phyloP scores from a whole-genome alignment of 805 yeast genomes.

The Saturnispora kantuleensis region DNA sequence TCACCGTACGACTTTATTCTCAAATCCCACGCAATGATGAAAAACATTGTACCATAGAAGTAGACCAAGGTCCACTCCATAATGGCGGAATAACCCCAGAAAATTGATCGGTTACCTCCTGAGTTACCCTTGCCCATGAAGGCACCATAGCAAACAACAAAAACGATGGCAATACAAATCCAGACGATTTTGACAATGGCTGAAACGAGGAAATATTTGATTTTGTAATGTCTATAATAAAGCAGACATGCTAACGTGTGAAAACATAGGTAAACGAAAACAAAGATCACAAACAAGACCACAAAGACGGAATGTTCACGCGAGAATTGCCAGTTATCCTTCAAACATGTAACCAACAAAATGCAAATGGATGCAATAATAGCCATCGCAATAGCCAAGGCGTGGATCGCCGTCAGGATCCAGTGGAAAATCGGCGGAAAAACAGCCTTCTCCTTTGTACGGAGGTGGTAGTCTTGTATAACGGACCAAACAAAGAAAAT shows the following conservation, averaged over 20 bases:
- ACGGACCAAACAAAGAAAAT: constrained; percentile 58
- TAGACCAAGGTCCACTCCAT: constrained; percentile 87
- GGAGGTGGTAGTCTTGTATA: constrained; percentile 49
- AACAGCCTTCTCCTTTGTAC: constrained; percentile 39
- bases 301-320: constrained; percentile 60
- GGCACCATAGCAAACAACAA: constrained; percentile 62
- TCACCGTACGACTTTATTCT: constrained; percentile 17
- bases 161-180: constrained; percentile 53
- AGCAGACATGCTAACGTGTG: constrained; percentile 10
- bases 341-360: constrained; percentile 62
- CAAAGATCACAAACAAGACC: constrained; percentile 57
- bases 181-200: constrained; percentile 50
- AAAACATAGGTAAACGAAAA: constrained; percentile 40
- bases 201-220: constrained; percentile 30
- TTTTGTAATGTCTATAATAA: constrained; percentile 18
- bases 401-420: constrained; percentile 16
- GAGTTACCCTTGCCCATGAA: constrained; percentile 15
- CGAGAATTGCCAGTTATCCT: constrained; percentile 44
- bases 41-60: constrained; percentile 65
- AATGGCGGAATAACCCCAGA: constrained; percentile 44
- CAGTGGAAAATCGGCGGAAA: constrained; percentile 38
- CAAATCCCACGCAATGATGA: constrained; percentile 60
- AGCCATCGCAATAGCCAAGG: constrained; percentile 17
- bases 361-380: constrained; percentile 53
- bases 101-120: constrained; percentile 22